These are phyloP conservation scores for Heterobasidion irregulare DNA, from an alignment of 1,284 basidiomycete species.

Conservation along the genomic window DNA sequence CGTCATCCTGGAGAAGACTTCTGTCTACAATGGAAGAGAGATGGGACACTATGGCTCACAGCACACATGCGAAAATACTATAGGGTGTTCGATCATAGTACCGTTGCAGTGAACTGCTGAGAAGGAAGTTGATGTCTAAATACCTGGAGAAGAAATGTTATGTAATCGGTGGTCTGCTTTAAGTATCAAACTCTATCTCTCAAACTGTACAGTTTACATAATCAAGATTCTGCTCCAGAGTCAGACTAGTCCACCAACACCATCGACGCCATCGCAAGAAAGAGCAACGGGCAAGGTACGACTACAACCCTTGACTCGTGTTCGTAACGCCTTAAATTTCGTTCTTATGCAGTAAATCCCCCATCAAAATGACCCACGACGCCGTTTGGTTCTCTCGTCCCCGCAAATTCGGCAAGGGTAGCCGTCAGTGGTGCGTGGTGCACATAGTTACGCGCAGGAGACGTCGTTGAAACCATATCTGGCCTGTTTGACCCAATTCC, in stretches of 20 bases:
- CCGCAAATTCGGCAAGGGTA: conserved; percentile 92
- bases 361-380: conserved; percentile 79
- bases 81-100: too few relatives aligned
- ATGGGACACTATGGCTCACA: neutral
- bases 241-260: neutral
- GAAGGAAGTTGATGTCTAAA: neutral
- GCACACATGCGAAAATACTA: too few relatives aligned
- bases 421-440: conserved; percentile 76
- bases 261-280: neutral
- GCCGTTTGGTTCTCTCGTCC: conserved; percentile 91
- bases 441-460: neutral
- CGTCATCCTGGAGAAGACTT: neutral
- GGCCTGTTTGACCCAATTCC: conserved; percentile 6
- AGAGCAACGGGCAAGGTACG: conserved; percentile 4
- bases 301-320: neutral
- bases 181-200: neutral
- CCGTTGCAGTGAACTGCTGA: too few relatives aligned
- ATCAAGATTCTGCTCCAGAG: neutral
- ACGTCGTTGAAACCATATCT: neutral
- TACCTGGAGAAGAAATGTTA: neutral
- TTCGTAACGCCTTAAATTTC: neutral
- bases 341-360: conserved; percentile 5
- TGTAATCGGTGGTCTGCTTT: neutral
- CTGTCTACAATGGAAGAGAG: neutral
- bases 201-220: conserved; percentile 11